These are phyloP conservation scores for Thuidium tamariscinum DNA, from an alignment of 225 moss, liverwort and hornwort genomes.

Conservation along the genomic window DNA sequence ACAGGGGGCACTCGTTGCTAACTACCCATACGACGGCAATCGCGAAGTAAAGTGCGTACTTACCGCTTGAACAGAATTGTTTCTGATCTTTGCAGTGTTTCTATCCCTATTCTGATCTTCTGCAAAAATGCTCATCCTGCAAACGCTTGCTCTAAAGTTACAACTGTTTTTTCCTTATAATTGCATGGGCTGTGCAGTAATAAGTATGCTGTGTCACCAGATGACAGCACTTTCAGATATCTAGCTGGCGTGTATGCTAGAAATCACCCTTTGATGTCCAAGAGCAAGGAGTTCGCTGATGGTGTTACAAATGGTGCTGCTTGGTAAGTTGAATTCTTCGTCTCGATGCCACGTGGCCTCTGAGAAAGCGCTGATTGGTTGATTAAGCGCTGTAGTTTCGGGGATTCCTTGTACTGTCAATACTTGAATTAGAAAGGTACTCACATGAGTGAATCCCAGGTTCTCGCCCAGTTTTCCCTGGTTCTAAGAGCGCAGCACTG, in stretches of 20 bases:
- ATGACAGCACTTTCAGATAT: constrained; percentile 66
- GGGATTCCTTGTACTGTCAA: not conserved
- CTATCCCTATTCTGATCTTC: not conserved
- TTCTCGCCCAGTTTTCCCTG: not conserved
- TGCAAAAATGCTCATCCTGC: not conserved
- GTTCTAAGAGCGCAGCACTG: not conserved
- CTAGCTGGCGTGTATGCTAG: constrained; percentile 66
- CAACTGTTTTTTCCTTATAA: not conserved
- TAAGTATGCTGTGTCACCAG: constrained; percentile 64
- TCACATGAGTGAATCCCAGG: not conserved
- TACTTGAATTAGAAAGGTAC: not conserved
- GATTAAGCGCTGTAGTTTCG: not conserved
- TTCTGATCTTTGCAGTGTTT: not conserved
- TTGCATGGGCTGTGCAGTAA: constrained; percentile 42
- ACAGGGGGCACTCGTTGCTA: constrained; percentile 88
- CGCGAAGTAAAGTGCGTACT: constrained; percentile 41
- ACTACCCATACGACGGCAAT: constrained; percentile 90
- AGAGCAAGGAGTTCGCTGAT: constrained; percentile 50
- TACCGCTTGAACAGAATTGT: not conserved
- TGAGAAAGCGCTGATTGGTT: not conserved
- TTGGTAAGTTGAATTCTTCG: constrained; percentile 33
- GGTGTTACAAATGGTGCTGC: constrained; percentile 92
- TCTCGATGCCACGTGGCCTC: not conserved
- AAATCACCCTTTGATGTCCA: constrained; percentile 57
- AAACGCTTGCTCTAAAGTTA: not conserved